Evolutionary conservation across 2,329 filamentous ascomycete species (phyloP).

Genomic region (Claviceps quebecensis): DNA sequence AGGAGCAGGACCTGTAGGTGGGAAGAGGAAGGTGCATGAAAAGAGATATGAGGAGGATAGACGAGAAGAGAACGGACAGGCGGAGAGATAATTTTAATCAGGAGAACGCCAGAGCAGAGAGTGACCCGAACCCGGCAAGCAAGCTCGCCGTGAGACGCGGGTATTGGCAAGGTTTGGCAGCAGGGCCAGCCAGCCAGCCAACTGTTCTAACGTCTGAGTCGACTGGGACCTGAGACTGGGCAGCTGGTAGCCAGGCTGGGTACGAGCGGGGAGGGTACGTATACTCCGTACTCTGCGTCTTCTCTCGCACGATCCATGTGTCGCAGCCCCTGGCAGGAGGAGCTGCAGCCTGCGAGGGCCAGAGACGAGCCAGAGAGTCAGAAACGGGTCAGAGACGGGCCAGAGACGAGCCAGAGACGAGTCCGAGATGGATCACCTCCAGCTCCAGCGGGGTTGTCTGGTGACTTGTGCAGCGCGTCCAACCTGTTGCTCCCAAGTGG

Average conservation of each 20-base stretch:
- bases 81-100: slow-evolving; percentile 30
- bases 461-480: slow-evolving; percentile 1
- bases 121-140: slow-evolving; percentile 3
- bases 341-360: not conserved
- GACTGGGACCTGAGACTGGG: not conserved
- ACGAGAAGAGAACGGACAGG: slow-evolving; percentile 42
- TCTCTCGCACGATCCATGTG: not conserved
- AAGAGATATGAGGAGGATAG: slow-evolving; percentile 38
- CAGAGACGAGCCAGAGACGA: not conserved
- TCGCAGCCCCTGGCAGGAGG: slow-evolving; percentile 2
- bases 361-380: not conserved
- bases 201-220: not conserved
- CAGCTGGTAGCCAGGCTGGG: not conserved
- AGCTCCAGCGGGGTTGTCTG: not conserved
- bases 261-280: not conserved
- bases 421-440: not conserved
- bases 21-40: slow-evolving; percentile 19
- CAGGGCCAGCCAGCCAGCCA: not conserved
- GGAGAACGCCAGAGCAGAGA: slow-evolving; percentile 8
- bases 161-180: not conserved
- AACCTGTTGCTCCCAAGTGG: not conserved
- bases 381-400: not conserved
- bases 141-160: not conserved
- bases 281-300: not conserved
- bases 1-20: slow-evolving; percentile 24